Evolutionary conservation across 768 basidiomycete species (phyloP).

Genomic region (Asterophora lycoperdoides): DNA sequence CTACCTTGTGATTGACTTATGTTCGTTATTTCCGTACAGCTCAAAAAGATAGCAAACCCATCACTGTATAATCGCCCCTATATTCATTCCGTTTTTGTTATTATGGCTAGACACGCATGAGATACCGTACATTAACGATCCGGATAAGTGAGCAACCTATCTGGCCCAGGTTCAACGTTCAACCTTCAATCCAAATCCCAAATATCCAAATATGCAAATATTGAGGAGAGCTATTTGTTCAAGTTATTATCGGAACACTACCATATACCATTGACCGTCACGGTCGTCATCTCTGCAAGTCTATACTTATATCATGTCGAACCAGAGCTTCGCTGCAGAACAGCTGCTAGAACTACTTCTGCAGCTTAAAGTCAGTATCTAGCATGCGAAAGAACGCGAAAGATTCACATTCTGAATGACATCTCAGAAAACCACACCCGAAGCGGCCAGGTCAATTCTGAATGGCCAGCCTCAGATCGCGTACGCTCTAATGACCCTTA

Average conservation of each 20-base stretch:
- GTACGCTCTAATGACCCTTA: constrained; percentile 70
- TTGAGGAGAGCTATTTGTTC: too few species aligned
- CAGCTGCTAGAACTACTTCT: constrained; percentile 71
- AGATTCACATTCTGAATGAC: not conserved
- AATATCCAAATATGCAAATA: too few species aligned
- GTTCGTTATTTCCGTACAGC: constrained; percentile 20
- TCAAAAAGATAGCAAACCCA: constrained; percentile 38
- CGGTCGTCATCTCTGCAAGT: not conserved
- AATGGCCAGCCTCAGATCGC: constrained; percentile 73
- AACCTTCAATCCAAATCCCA: too few species aligned
- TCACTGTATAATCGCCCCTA: constrained; percentile 26
- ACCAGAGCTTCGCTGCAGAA: constrained; percentile 51
- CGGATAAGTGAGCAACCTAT: not conserved
- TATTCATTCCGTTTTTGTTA: constrained; percentile 4
- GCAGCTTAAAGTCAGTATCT: constrained; percentile 55
- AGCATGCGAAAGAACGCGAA: not conserved
- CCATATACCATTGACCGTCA: too few species aligned
- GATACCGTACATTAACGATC: constrained; percentile 2
- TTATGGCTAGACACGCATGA: constrained; percentile 5
- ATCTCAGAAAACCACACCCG: constrained; percentile 67
- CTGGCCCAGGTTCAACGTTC: too few species aligned
- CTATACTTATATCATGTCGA: constrained; percentile 42
- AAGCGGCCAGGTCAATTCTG: constrained; percentile 63
- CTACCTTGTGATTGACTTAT: not conserved
- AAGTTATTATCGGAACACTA: constrained; percentile 7